A percentile compares a stretch with the other conserved stretches of the same genome.
phyloP scores from a whole-genome alignment of 768 basidiomycete species.

The Tricholoma flavovirens region DNA sequence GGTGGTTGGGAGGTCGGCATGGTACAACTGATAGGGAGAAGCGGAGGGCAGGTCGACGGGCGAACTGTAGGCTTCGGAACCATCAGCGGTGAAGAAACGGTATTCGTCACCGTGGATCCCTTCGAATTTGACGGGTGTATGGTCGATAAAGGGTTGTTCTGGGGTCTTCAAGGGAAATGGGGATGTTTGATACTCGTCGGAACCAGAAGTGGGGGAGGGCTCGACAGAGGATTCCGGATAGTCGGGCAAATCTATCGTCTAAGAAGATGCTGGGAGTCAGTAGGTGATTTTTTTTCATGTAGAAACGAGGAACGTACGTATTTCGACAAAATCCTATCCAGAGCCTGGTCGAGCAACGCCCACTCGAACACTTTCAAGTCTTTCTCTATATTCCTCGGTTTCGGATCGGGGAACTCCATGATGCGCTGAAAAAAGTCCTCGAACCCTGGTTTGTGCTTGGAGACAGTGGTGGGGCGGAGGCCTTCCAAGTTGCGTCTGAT shows the following conservation, averaged over 20 bases:
- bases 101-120: slow-evolving; percentile 18
- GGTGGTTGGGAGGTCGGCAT: slow-evolving; percentile 8
- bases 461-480: slow-evolving; percentile 84
- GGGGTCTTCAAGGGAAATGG: slow-evolving; percentile 13
- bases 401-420: slow-evolving; percentile 93
- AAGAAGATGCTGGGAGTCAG: neutral
- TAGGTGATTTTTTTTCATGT: neutral
- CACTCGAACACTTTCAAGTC: slow-evolving; percentile 88
- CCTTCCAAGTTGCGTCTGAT: slow-evolving; percentile 93
- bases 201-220: slow-evolving; percentile 21
- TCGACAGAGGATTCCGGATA: slow-evolving; percentile 28
- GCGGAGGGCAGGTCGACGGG: slow-evolving; percentile 22
- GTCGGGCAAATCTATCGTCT: slow-evolving; percentile 40
- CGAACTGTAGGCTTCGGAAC: slow-evolving; percentile 26
- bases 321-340: slow-evolving; percentile 80
- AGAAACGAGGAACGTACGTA: slow-evolving; percentile 47
- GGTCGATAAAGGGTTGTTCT: slow-evolving; percentile 8
- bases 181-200: slow-evolving; percentile 15
- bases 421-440: slow-evolving; percentile 92
- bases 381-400: slow-evolving; percentile 96
- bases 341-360: slow-evolving; percentile 60
- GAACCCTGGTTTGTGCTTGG: slow-evolving; percentile 74
- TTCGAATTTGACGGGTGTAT: slow-evolving; percentile 23
- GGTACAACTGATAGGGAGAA: slow-evolving; percentile 8
- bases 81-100: slow-evolving; percentile 19